Evolutionary conservation across 2,329 filamentous ascomycete genomes (phyloP), one percentile per base, ranked within the genome.

Genomic region (Alternaria dauci): DNA sequence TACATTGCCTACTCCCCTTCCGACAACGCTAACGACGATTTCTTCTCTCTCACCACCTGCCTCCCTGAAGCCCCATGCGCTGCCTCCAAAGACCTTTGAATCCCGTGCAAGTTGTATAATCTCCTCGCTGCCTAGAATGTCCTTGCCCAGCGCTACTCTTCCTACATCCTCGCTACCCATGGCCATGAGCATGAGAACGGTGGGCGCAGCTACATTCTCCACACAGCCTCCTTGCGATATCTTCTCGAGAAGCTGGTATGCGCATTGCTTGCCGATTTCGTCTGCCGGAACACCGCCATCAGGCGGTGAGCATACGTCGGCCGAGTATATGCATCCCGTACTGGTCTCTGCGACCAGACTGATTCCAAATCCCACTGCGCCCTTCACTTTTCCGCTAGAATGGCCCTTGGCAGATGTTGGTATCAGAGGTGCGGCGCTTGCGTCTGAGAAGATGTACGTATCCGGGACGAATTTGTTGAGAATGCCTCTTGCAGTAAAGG

Each of bases 101-200:
- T 99, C 95, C 71, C 95, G 86, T 11, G 92, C 94, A 55, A 97
- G 81, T 51, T 88, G 88, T 58, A 99, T 86, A 54, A 93, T 83
- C 61, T 92, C 90, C 75, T 97, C 92, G 3, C 89, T 91, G 0
- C 89, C 94, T 46, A 98, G 80, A 0, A 97, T 88, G 47, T 94
- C 91, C 70, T 88, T 89, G 32, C 94, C 93, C 59, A 99, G 76
- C 64, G 92, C 87, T 67, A 99, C 78, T 60, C 95, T 87, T 5
- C 95, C 95, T 14, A 99, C 93, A 78, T 99, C 95, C 76, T 98
- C 95, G 1, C 91, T 92, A 0, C 95, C 95, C 95, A 99, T 98
- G 34, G 94, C 93, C 95, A 99, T 99, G 64, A 99, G 83, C 18
- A 89, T 91, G 54, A 99, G 79, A 66, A 97, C 85, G 0, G 90